Evolutionary conservation across 352 stramenopile genomes (phyloP).

Genomic region (Phytophthora aleatoria): DNA sequence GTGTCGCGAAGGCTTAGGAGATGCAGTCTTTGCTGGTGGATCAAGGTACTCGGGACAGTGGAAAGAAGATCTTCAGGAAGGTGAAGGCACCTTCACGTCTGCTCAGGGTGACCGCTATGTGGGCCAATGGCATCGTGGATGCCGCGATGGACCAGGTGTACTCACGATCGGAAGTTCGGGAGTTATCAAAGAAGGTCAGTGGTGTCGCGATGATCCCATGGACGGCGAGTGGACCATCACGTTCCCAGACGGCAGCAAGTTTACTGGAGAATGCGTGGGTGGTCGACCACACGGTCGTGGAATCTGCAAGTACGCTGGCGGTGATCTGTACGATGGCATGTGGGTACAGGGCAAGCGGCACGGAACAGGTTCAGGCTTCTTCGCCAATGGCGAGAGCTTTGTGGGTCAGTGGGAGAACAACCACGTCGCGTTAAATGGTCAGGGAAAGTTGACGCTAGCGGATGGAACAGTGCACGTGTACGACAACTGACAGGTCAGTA

Average conservation of each 20-base stretch:
- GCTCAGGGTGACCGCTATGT: slow-evolving; percentile 67
- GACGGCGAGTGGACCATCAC: slow-evolving; percentile 79
- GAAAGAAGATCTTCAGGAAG: slow-evolving; percentile 55
- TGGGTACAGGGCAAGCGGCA: slow-evolving; percentile 87
- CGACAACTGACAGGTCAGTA: slow-evolving; percentile 1
- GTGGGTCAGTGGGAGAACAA: slow-evolving; percentile 83
- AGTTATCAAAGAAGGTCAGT: slow-evolving; percentile 72
- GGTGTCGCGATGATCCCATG: slow-evolving; percentile 56
- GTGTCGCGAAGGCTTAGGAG: slow-evolving; percentile 59
- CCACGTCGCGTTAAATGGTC: slow-evolving; percentile 78
- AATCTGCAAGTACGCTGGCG: slow-evolving; percentile 83
- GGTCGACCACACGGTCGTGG: slow-evolving; percentile 70
- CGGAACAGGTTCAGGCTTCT: slow-evolving; percentile 69
- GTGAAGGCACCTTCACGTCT: slow-evolving; percentile 67
- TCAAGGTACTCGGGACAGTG: slow-evolving; percentile 67
- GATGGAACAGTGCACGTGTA: slow-evolving; percentile 64
- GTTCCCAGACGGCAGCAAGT: slow-evolving; percentile 80
- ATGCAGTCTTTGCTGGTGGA: slow-evolving; percentile 55
- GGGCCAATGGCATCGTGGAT: slow-evolving; percentile 65
- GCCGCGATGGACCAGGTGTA: slow-evolving; percentile 57
- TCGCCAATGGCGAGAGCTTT: slow-evolving; percentile 74
- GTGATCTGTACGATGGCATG: slow-evolving; percentile 83
- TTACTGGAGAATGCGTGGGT: slow-evolving; percentile 67
- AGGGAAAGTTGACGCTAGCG: slow-evolving; percentile 10
- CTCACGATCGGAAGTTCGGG: slow-evolving; percentile 49